phyloP scores from a whole-genome alignment of 2,329 filamentous ascomycete genomes.

The Phyllosticta capitalensis region DNA sequence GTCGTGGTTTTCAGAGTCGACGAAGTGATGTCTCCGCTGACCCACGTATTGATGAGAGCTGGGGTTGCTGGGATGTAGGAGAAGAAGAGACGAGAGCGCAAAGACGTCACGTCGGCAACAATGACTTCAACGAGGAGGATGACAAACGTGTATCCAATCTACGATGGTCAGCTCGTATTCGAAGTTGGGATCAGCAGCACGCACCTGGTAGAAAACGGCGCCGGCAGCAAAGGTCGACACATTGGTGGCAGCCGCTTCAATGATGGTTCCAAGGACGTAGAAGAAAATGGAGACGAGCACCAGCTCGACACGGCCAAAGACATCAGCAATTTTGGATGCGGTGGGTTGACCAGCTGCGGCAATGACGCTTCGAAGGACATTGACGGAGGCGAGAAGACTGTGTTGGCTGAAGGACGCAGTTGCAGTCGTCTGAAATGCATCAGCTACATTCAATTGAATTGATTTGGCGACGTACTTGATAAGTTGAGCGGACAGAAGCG shows the following conservation, averaged over 20 bases:
- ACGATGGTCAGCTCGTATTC: conserved; percentile 1
- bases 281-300: conserved; percentile 47
- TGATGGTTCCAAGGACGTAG: conserved; percentile 44
- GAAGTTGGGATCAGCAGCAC: neutral
- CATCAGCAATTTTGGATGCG: conserved; percentile 51
- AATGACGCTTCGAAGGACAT: conserved; percentile 49
- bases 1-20: conserved; percentile 41
- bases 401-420: conserved; percentile 44
- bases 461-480: conserved; percentile 28
- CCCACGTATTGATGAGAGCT: conserved; percentile 53
- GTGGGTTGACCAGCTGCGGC: conserved; percentile 50
- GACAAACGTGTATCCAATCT: conserved; percentile 52
- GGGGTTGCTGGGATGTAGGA: conserved; percentile 53
- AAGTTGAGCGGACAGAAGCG: conserved; percentile 46
- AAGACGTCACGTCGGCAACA: conserved; percentile 54
- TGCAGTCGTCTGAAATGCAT: conserved; percentile 38
- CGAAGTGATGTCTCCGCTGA: conserved; percentile 47
- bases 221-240: conserved; percentile 48
- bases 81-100: conserved; percentile 53
- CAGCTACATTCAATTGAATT: neutral
- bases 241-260: conserved; percentile 44
- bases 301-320: conserved; percentile 53
- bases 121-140: conserved; percentile 55
- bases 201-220: conserved; percentile 46
- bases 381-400: conserved; percentile 49